Evolutionary conservation across 2,329 filamentous ascomycete species (phyloP), one percentile per base, ranked within the genome.

Genomic region (Nemania diffusa): DNA sequence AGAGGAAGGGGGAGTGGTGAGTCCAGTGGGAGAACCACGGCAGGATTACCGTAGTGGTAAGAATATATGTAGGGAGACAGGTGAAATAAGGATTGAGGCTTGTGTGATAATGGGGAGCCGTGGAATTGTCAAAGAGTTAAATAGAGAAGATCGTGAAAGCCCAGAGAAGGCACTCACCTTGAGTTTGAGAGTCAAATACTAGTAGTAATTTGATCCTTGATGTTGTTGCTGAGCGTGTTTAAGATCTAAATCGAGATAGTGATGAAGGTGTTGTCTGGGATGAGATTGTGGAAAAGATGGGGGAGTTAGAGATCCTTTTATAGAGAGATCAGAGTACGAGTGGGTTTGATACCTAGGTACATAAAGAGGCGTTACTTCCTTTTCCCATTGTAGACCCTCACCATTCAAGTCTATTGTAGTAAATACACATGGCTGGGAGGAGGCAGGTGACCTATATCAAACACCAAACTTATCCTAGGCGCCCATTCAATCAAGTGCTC

Each of bases 91-190:
- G 24, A 22, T 26, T 5, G 9, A 48, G 34, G 29, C 6, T 2
- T 3, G n/a, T 34, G 17, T 32, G 37, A 46, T 22, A 20, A 50
- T 1, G 24, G 51, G 44, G n/a, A 56, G 42, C 3, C 53, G 37
- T 2, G 26, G 3, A 34, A 27, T 46, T 22, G 27, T 22, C 17
- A 58, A 17, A 50, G 32, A 27, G 2, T 11, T 3, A 17, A 44
- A 4, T n/a, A n/a, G 3, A 44, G n/a, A 34, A 13, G 20, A 27
- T 55, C 13, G 15, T 8, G 11, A 1, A 48, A 8, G n/a, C 15
- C 5, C 20, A n/a, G 7, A 20, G 9, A 44, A 53, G 4, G 5
- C 8, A 61, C 56, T 42, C 22, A 67, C 64, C 40, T 67, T 59
- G 55, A 5, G 61, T 29, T 48, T 56, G 50, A 58, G 44, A 26